Base-by-base conservation (phyloP, 768 basidiomycete genomes). In the Termitomyces sp. region DNA sequence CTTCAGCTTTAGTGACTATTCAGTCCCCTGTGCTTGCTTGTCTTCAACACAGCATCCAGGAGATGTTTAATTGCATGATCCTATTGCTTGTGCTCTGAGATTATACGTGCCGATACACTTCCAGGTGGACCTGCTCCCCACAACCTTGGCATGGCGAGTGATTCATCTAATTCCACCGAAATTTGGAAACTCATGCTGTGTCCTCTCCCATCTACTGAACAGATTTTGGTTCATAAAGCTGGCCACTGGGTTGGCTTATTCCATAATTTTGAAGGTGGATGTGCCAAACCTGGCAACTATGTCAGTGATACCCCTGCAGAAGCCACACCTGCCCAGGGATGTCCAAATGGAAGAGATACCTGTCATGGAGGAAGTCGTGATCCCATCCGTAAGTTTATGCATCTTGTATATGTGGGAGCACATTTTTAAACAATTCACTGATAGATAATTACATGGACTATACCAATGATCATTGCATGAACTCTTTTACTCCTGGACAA, bases 201-300 rank as follows among this genome's bases (percentile, higher is more conserved):
- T 28, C 28, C 28, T 1, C n/a, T 7, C 28, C 7, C 28, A 28
- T 28, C 14, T 3, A 28, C 7, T 28, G 4, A 3, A 28, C 28
- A 28, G 28, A 28, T 7, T 35, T 12, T 35, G 14, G 15, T 22
- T 14, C 82, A 84, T 63, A 81, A 84, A 65, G 76, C 74, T 44
- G 79, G 81, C 14, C 81, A 83, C 68, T 83, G 81, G 81, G 68
- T 80, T 56, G 81, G 82, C 32, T 71, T 82, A 24, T 82, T 74
- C 67, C 80, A 82, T 68, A 80, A 80, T 24, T 82, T 81, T 77
- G 76, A 83, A 62, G 77, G 78, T 41, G 76, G 77, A 22, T 79
- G 74, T 68, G 46, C 54, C 12, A 58, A 55, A 59, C 44, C 68
- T 26, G 79, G 77, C 26, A 78, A 81, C 61, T 56, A 48, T 19